phyloP scores from a whole-genome alignment of 2,329 filamentous ascomycete species.

The Ceratocystis eucalypticola region DNA sequence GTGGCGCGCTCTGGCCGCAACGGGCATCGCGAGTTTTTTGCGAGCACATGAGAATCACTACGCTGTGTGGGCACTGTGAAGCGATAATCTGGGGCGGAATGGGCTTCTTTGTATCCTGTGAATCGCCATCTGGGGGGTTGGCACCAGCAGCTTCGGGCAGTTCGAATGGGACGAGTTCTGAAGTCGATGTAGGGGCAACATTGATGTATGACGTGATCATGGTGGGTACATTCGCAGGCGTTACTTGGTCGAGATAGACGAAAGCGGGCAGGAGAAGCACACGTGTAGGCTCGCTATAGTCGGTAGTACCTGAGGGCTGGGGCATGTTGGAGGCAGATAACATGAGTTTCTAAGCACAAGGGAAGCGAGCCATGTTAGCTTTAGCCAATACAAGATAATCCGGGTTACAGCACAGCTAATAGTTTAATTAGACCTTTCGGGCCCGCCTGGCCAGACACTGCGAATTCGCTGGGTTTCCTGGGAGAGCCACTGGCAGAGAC shows the following conservation, averaged over 20 bases:
- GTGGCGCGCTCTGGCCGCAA: slow-evolving; percentile 83
- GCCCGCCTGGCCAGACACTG: background rate
- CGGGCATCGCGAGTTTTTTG: slow-evolving; percentile 89
- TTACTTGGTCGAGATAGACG: slow-evolving; percentile 69
- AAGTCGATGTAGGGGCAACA: slow-evolving; percentile 57
- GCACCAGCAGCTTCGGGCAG: slow-evolving; percentile 28
- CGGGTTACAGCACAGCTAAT: background rate
- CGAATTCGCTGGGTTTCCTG: too few species aligned
- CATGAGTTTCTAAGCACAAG: slow-evolving; percentile 54
- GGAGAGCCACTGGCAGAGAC: background rate
- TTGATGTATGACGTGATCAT: slow-evolving; percentile 61
- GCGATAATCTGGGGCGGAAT: slow-evolving; percentile 22
- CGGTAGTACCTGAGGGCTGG: slow-evolving; percentile 51
- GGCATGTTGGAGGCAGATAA: slow-evolving; percentile 87
- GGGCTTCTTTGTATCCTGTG: background rate
- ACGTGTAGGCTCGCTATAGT: slow-evolving; percentile 57
- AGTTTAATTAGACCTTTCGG: background rate
- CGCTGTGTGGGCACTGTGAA: slow-evolving; percentile 62
- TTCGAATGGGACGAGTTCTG: slow-evolving; percentile 37
- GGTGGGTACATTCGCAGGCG: slow-evolving; percentile 55
- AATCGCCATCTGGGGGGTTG: slow-evolving; percentile 26
- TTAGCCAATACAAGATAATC: background rate
- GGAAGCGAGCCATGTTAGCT: background rate
- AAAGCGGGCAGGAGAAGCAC: slow-evolving; percentile 78
- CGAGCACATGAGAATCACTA: slow-evolving; percentile 83